Evolutionary conservation across 2,329 filamentous ascomycete species (phyloP).

Genomic region (Gyromitra esculenta): DNA sequence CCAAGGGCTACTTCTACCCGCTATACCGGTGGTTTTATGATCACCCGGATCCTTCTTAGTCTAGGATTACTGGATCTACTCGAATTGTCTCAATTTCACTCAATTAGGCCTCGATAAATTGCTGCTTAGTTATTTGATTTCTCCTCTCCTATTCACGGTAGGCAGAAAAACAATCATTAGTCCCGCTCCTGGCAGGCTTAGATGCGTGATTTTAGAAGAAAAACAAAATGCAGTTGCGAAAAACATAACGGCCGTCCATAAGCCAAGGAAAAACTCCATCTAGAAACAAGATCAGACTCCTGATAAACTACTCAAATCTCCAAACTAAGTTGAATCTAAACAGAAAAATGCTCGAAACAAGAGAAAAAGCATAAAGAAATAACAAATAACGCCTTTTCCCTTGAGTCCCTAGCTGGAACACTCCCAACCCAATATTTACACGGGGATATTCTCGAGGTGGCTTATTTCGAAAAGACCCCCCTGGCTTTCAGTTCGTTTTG

Average conservation of each 20-base stretch:
- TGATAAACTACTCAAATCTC: neutral
- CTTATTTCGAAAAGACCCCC: conserved; percentile 33
- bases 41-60: conserved; percentile 2
- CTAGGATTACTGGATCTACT: neutral
- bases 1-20: conserved; percentile 15
- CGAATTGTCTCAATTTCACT: neutral
- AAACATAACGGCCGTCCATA: too few species aligned
- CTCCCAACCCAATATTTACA: conserved; percentile 37
- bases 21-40: conserved; percentile 28
- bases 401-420: conserved; percentile 1
- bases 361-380: neutral
- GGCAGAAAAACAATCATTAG: neutral
- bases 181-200: too few species aligned
- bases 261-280: too few species aligned
- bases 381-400: conserved; percentile 19
- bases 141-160: neutral
- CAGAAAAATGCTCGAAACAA: neutral
- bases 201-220: too few species aligned
- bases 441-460: neutral
- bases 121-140: neutral
- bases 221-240: too few species aligned
- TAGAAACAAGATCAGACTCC: too few species aligned
- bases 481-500: conserved; percentile 46
- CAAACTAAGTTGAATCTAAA: neutral
- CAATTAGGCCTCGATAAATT: neutral